Evolutionary conservation across 2,329 filamentous ascomycete genomes (phyloP).

Genomic region (Colletotrichum cereale): DNA sequence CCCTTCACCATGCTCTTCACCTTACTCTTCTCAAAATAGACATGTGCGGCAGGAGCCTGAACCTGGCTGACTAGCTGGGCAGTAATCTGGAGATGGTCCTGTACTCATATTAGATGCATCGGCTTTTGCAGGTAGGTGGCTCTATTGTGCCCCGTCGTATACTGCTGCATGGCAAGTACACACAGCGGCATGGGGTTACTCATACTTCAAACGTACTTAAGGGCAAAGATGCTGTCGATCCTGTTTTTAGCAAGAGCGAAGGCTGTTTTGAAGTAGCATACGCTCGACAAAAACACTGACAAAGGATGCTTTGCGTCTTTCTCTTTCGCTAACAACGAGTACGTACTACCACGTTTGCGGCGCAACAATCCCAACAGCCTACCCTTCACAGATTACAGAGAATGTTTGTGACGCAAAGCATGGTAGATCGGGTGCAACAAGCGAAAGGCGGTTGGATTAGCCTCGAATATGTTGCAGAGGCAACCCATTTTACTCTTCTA

Average conservation of each 20-base stretch:
- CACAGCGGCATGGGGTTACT: neutral
- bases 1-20: no score
- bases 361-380: no score
- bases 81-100: neutral
- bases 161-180: neutral
- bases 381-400: neutral
- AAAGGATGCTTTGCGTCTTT: neutral
- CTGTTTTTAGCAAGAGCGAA: neutral
- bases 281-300: neutral
- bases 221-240: neutral
- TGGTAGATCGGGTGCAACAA: neutral
- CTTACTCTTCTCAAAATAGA: neutral
- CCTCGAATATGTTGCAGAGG: neutral
- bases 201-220: neutral
- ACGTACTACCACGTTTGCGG: neutral
- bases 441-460: neutral
- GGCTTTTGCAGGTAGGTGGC: neutral
- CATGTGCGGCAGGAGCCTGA: neutral
- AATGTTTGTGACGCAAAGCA: neutral
- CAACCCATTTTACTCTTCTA: neutral
- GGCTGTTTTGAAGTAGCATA: neutral
- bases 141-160: neutral
- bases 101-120: neutral
- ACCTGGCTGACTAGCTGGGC: neutral
- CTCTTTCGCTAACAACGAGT: no score